Evolutionary conservation across 2,329 filamentous ascomycete genomes (phyloP), one percentile per base, ranked within the genome.

Genomic region (Sodiomyces alkalinus): DNA sequence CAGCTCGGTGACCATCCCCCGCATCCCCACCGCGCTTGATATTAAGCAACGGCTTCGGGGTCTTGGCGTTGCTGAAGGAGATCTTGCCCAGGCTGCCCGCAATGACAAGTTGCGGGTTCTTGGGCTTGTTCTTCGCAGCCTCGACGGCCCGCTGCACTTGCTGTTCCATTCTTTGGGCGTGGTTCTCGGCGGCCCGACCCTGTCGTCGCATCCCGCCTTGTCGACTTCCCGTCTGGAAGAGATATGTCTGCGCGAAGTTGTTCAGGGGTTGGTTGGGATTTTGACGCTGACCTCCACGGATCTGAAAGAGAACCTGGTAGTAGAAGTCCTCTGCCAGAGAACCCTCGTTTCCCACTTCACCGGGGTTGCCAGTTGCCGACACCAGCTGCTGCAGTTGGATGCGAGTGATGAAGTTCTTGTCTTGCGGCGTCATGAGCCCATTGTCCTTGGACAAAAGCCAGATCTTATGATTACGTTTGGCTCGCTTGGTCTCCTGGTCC

Each of bases 131-230:
- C 60, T 96, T 98, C 29, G 90, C 90, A 1, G 90, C 90, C 48
- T 98, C 90, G 1, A 98, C 90, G 15, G 90, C 90, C 32, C 90
- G 76, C 50, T 94, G 87, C 9, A 98, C 92, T 53, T 98, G 90
- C 53, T 98, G 90, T 53, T 98, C 87, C 90, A 98, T 98, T 31
- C 90, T 78, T 51, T 96, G 90, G 59, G 96, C 82, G 47, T 98
- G 90, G 48, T 94, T 98, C 51, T 98, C 90, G 12, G 82, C 85
- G 23, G 79, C 82, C 33, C 83, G 71, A 35, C 76, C 74, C 41
- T 90, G 74, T 38, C 85, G 72, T 37, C 85, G 65, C 46, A 72
- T 69, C 22, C 69, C 72, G 30, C 80, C 78, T 39, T 85, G 74
- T 13, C 86, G 75, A 40, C 78, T 81, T 17, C 87, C 87, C 3